A percentile compares a stretch with the other conserved stretches of the same genome.
Evolutionary conservation across 495 filamentous ascomycete genomes (phyloP).

Genomic region (Astrocystis sublimbata): DNA sequence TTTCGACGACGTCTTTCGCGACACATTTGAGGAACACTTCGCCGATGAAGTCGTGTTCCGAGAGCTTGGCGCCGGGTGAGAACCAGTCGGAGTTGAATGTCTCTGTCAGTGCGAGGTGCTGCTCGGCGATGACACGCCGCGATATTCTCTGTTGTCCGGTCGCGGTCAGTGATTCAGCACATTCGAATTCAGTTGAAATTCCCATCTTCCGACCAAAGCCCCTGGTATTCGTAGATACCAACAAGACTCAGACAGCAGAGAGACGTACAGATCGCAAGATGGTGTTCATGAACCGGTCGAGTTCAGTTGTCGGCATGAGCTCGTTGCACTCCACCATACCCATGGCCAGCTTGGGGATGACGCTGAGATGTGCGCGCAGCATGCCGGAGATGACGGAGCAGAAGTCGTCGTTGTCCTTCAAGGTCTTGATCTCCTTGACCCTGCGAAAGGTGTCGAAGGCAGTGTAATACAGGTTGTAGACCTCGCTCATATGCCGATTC

Average conservation of each 20-base stretch:
- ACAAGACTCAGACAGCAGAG: not conserved
- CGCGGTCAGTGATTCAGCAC: not conserved
- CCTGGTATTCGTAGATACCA: not conserved
- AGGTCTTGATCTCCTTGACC: constrained; percentile 75
- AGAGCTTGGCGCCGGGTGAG: constrained; percentile 75
- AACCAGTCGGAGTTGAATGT: constrained; percentile 93
- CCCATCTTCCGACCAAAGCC: too few relatives aligned
- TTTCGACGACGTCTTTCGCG: constrained; percentile 82
- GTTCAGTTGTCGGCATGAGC: constrained; percentile 71
- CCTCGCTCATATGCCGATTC: constrained; percentile 89
- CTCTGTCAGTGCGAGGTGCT: constrained; percentile 94
- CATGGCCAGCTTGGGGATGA: constrained; percentile 92
- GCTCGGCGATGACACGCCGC: constrained; percentile 93
- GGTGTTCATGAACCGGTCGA: constrained; percentile 95
- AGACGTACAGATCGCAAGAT: constrained; percentile 78
- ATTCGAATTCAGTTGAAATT: constrained; percentile 1
- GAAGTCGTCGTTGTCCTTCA: constrained; percentile 89
- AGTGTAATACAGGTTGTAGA: constrained; percentile 95
- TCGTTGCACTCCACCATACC: constrained; percentile 86
- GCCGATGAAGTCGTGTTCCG: constrained; percentile 84
- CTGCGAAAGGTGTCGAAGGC: constrained; percentile 89
- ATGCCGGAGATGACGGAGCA: constrained; percentile 79
- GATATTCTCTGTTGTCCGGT: constrained; percentile 71
- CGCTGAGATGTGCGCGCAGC: constrained; percentile 83
- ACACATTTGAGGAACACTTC: constrained; percentile 95